These are phyloP conservation scores for Cymodocea nodosa DNA, from an alignment of 116 monocot species.

Conservation along the genomic window DNA sequence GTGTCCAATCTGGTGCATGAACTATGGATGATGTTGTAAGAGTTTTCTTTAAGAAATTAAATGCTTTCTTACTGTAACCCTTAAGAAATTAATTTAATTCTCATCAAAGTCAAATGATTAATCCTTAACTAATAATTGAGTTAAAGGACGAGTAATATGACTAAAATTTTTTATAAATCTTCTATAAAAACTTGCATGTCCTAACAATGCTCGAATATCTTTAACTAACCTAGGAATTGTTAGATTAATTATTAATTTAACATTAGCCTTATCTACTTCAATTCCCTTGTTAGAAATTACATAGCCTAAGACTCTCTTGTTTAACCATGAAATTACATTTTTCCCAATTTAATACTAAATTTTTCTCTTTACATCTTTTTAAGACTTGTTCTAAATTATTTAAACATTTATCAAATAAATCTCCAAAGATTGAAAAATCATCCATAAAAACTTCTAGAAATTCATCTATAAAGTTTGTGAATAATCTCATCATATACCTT, in stretches of 20 bases:
- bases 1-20: background rate
- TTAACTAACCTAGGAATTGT: background rate
- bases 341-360: background rate
- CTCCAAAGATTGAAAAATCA: slow-evolving; percentile 4
- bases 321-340: slow-evolving; percentile 1
- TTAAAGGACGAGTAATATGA: background rate
- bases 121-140: background rate
- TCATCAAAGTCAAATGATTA: background rate
- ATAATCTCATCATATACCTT: too few relatives aligned
- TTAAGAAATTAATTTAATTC: too few relatives aligned
- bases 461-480: too few relatives aligned
- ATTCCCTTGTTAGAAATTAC: background rate
- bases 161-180: slow-evolving; percentile 1
- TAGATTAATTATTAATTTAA: background rate
- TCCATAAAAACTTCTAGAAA: slow-evolving; percentile 9
- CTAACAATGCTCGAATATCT: too few relatives aligned
- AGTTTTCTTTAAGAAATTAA: background rate
- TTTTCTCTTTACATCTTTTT: background rate
- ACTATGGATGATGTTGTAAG: background rate
- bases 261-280: background rate
- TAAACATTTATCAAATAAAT: background rate
- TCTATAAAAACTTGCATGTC: background rate
- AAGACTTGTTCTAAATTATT: background rate
- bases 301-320: background rate
- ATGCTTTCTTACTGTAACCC: background rate